Percentiles rank a stretch among this genome's conserved stretches.
Evolutionary conservation across 208 protist species (phyloP).

Genomic region (Endotrypanum monterogeii): DNA sequence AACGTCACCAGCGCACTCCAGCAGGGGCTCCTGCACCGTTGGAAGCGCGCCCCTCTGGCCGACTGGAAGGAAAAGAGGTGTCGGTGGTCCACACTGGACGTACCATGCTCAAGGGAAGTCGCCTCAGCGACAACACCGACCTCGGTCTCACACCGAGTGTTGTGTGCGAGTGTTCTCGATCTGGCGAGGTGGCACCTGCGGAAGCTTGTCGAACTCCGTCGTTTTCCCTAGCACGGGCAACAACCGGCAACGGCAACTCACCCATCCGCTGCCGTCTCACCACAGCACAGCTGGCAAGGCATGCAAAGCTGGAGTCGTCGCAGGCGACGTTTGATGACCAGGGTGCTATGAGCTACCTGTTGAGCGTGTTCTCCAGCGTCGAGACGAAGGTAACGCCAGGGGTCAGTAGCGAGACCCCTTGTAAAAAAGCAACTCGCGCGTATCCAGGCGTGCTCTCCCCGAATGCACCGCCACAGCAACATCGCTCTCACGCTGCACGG

Average conservation of each 20-base stretch:
- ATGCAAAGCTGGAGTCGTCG: neutral
- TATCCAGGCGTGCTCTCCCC: neutral
- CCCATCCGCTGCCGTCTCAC: neutral
- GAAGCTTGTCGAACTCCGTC: neutral
- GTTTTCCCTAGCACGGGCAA: neutral
- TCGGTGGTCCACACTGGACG: neutral
- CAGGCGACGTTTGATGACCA: conserved; percentile 7
- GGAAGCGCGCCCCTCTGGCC: neutral
- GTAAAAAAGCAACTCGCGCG: too few species aligned
- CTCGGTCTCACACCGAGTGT: neutral
- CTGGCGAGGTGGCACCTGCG: neutral
- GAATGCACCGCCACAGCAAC: neutral
- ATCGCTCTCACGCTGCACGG: neutral
- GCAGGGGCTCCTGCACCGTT: neutral
- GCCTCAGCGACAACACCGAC: conserved; percentile 1
- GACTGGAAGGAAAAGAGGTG: neutral
- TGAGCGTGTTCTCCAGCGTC: conserved; percentile 30
- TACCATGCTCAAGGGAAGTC: neutral
- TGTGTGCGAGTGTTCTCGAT: neutral
- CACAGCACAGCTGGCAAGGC: neutral
- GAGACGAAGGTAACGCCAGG: too few species aligned
- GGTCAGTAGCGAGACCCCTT: neutral
- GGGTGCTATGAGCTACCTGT: conserved; percentile 35
- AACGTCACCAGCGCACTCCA: neutral
- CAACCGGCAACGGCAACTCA: neutral